These are phyloP conservation scores for Pulicaria dysenterica DNA, from an alignment of 129 eudicot species.

Conservation along the genomic window DNA sequence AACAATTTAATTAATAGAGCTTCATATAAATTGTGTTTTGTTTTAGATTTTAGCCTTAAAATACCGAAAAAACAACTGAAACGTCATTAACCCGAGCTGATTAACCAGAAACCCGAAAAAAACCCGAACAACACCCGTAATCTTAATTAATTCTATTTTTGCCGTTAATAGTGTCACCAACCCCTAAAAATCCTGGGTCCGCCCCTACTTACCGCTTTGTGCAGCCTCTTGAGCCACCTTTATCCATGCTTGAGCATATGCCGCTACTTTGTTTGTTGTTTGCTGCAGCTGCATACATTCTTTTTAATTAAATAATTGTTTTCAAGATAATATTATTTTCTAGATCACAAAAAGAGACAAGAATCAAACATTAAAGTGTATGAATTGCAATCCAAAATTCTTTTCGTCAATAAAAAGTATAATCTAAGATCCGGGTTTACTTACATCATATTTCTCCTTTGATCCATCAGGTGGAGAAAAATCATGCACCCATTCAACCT, in stretches of 20 bases:
- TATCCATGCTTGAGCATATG: constrained; percentile 75
- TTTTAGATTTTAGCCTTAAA: too few species aligned
- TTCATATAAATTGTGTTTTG: too few species aligned
- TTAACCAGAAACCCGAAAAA: too few species aligned
- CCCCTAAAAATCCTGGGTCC: too few species aligned
- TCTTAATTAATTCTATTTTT: too few species aligned
- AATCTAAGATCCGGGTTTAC: constrained; percentile 26
- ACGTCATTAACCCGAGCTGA: too few species aligned
- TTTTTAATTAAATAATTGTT: constrained; percentile 9
- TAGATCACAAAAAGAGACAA: constrained; percentile 15
- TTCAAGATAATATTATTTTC: neutral
- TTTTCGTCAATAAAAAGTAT: neutral
- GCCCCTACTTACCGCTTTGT: constrained; percentile 67
- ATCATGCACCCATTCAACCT: constrained; percentile 94
- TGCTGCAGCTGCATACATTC: constrained; percentile 58
- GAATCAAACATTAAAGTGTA: neutral
- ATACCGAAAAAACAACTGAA: too few species aligned
- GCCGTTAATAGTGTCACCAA: too few species aligned
- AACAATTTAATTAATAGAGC: too few species aligned
- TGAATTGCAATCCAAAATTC: neutral
- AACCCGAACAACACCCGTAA: too few species aligned
- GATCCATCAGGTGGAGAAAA: constrained; percentile 71
- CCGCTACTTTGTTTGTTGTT: constrained; percentile 62
- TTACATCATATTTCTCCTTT: constrained; percentile 66
- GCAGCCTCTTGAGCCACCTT: constrained; percentile 81